A percentile compares a stretch with the other conserved stretches of the same genome.
Evolutionary conservation across 2,329 filamentous ascomycete genomes (phyloP).

Genomic region (Aspergillus sp.): DNA sequence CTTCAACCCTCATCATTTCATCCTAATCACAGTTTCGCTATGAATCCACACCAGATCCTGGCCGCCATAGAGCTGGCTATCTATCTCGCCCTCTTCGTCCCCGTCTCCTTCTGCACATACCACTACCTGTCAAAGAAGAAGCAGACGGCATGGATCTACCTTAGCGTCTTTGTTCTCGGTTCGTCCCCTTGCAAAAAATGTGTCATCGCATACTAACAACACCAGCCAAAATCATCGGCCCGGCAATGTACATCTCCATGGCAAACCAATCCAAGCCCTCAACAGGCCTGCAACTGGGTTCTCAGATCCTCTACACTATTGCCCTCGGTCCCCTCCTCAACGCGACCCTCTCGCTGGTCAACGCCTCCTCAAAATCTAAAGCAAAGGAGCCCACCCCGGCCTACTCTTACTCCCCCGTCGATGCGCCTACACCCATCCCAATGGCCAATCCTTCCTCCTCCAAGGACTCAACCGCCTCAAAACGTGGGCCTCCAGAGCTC

Average conservation of each 20-base stretch:
- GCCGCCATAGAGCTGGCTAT: not conserved
- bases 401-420: too few relatives aligned
- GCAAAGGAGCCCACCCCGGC: too few relatives aligned
- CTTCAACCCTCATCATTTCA: too few relatives aligned
- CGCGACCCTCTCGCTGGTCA: not conserved
- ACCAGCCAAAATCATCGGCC: not conserved
- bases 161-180: not conserved
- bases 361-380: not conserved
- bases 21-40: not conserved
- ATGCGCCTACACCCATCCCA: not conserved
- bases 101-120: not conserved
- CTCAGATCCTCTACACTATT: not conserved
- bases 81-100: not conserved
- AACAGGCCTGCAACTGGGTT: not conserved
- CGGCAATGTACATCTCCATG: not conserved
- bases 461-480: not conserved
- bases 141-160: not conserved
- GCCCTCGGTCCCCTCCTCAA: not conserved
- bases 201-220: too few relatives aligned
- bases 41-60: not conserved
- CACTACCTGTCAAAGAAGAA: not conserved
- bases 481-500: not conserved
- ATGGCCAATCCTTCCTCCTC: not conserved
- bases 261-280: not conserved
- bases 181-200: too few relatives aligned